These are phyloP conservation scores for Pythium dissimile DNA, from an alignment of 352 stramenopile genomes.

Conservation along the genomic window DNA sequence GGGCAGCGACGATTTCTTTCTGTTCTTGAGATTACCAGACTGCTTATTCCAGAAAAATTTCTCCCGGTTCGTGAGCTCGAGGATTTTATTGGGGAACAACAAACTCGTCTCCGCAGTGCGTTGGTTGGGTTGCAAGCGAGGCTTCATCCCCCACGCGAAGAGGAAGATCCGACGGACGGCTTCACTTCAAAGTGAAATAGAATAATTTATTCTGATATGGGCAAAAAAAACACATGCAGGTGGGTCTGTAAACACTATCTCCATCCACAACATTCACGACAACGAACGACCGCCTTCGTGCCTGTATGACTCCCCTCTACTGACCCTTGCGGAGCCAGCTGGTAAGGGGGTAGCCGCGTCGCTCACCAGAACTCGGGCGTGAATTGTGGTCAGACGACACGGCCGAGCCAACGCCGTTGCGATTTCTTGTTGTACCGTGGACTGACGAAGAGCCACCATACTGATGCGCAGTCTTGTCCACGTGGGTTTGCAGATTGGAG, in stretches of 20 bases:
- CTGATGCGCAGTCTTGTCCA: not conserved
- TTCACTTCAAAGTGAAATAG: not conserved
- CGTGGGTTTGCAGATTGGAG: slow-evolving; percentile 12
- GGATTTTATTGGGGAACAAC: slow-evolving; percentile 11
- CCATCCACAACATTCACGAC: no score
- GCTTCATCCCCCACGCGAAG: not conserved
- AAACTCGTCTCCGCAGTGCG: not conserved
- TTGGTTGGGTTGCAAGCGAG: not conserved
- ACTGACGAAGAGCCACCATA: not conserved
- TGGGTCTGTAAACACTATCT: no score
- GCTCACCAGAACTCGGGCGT: slow-evolving; percentile 17
- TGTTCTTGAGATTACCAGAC: slow-evolving; percentile 4
- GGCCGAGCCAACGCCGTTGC: slow-evolving; percentile 6
- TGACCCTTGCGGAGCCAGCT: slow-evolving; percentile 60
- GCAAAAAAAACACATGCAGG: slow-evolving; percentile 6
- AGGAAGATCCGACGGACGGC: not conserved
- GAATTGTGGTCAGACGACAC: slow-evolving; percentile 20
- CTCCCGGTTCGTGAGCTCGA: slow-evolving; percentile 3
- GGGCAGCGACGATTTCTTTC: not conserved
- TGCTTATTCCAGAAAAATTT: slow-evolving; percentile 9
- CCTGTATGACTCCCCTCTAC: not conserved
- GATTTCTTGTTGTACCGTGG: not conserved
- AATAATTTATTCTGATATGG: slow-evolving; percentile 19
- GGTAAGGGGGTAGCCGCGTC: slow-evolving; percentile 56
- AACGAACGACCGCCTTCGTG: not conserved